Conservation (phyloP, 116 monocot genomes). For the Papilionanthe hybrid region DNA sequence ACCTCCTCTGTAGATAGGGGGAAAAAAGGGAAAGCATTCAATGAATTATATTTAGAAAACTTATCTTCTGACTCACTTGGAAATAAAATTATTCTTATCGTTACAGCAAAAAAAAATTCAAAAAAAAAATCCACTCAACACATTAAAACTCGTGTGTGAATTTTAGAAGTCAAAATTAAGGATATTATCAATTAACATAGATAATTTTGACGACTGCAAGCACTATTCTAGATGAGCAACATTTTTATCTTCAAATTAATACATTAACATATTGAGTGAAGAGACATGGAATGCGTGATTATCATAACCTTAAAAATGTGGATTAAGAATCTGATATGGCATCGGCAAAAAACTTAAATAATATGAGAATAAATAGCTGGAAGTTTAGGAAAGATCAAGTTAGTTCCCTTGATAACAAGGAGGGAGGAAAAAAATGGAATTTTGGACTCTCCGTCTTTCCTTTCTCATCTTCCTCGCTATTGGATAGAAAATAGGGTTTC, state of each 20-base stretch:
- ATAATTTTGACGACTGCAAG: not conserved
- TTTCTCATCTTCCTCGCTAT: not conserved
- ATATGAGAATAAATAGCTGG: not conserved
- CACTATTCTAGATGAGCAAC: not conserved
- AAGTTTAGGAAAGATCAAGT: not conserved
- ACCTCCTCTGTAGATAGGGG: constrained; percentile 44
- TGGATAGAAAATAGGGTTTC: too few species aligned
- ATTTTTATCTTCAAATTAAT: not conserved
- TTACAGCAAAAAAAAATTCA: not conserved
- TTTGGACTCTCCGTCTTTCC: not conserved
- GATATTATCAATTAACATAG: not conserved
- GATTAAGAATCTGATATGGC: not conserved
- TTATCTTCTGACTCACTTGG: not conserved
- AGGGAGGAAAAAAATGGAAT: not conserved
- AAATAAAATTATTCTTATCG: not conserved
- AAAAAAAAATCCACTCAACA: not conserved
- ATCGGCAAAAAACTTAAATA: not conserved
- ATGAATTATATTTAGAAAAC: not conserved
- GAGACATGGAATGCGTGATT: not conserved
- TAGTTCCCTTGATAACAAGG: not conserved
- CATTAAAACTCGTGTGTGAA: not conserved
- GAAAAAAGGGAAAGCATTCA: not conserved
- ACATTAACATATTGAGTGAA: not conserved
- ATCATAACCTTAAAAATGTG: not conserved
- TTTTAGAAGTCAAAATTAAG: not conserved